Base-by-base conservation (phyloP, 345 rosid genomes). In the Rhodamnia rubescens region DNA sequence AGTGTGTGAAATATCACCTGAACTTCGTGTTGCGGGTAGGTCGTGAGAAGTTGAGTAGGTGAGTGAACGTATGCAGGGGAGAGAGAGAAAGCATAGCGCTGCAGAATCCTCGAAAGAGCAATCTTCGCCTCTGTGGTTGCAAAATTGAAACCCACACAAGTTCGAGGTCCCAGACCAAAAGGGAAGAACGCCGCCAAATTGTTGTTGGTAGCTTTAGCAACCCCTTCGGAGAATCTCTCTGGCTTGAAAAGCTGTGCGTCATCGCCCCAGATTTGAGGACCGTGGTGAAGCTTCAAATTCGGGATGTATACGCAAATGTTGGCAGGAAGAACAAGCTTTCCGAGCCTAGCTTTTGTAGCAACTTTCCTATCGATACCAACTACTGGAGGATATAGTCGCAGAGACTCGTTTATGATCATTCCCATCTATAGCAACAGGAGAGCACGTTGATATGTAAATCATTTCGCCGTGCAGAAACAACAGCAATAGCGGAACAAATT, bases 91-190 rank as follows among this genome's bases (percentile, higher is more conserved):
- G 59, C 87, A 87, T 89, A 90, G 27, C 88, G 86, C 64, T 90
- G 95, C 87, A 92, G 87, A 88, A 92, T 93, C 91, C 91, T 90
- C 1, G 91, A 87, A 50, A 93, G 91, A 24, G 91, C 90, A 81
- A 84, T 74, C 88, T 92, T 92, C 32, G 84, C 87, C 86, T 93
- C 90, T 8, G 86, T 85, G 13, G 49, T 49, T 3, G 90, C 91
- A 11, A 87, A 90, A 85, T 86, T 91, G 80, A 83, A 83, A 27
- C 95, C 92, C 8, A 88, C 91, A 16, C 93, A 91, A 42, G 44
- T 85, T 82, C 91, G 86, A 53, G 92, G 85, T 82, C 92, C 95
- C 85, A 88, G 32, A 4, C 90, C 88, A 47, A 91, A 92, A 4
- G 93, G 92, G 26, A 89, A n/a, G 85, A 86, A 93, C 54, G 87